Evolutionary conservation across 176 grass and related monocot genomes (phyloP).

Genomic region (Pontederia crassipes): DNA sequence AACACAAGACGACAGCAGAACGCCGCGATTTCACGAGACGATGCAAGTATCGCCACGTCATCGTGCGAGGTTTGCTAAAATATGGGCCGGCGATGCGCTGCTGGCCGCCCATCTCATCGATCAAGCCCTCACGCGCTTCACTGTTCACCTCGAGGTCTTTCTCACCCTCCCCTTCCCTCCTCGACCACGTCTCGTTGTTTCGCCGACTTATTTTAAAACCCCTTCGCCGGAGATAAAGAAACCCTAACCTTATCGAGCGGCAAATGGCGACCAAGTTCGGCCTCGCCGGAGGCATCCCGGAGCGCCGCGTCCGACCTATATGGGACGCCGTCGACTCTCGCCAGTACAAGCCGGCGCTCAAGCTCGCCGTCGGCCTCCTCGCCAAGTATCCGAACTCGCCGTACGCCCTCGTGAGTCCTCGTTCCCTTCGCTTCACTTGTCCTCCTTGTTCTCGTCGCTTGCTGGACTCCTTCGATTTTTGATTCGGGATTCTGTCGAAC

Average conservation of each 20-base stretch:
- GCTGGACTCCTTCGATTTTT: too few species aligned
- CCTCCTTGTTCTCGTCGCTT: too few species aligned
- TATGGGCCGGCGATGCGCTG: too few species aligned
- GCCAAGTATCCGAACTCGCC: constrained; percentile 72
- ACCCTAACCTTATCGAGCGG: constrained; percentile 12
- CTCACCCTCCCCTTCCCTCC: neutral
- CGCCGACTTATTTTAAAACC: neutral
- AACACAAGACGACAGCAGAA: too few species aligned
- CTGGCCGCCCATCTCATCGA: too few species aligned
- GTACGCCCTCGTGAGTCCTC: constrained; percentile 65
- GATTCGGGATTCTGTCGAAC: too few species aligned
- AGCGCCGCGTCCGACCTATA: constrained; percentile 79
- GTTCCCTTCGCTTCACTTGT: neutral
- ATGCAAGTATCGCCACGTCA: too few species aligned
- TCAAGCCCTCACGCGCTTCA: too few species aligned
- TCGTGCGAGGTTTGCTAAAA: too few species aligned
- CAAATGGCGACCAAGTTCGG: constrained; percentile 82
- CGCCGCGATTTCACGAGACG: too few species aligned
- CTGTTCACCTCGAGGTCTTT: too few species aligned
- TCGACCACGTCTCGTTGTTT: neutral
- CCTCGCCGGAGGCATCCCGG: constrained; percentile 81
- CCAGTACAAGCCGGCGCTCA: constrained; percentile 74
- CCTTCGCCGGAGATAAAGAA: neutral
- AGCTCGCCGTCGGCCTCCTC: constrained; percentile 56
- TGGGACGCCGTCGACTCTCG: constrained; percentile 96